A percentile compares a stretch with the other conserved stretches of the same genome.
These are phyloP conservation scores for Emmonsia crescens DNA, from an alignment of 2,329 filamentous ascomycete species.

Conservation along the genomic window DNA sequence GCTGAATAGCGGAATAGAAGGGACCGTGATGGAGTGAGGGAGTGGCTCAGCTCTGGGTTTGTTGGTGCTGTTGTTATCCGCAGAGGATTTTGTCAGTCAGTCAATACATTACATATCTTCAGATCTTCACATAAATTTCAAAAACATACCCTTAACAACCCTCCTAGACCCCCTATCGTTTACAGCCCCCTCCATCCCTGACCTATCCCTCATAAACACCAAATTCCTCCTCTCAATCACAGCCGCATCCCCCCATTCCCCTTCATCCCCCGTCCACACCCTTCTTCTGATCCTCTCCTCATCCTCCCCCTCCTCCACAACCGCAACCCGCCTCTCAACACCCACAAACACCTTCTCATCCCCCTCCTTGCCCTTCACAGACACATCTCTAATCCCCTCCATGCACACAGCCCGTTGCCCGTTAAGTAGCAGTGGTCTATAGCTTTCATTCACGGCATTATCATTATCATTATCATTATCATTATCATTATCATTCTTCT, in stretches of 20 bases:
- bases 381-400: slow-evolving; percentile 39
- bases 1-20: slow-evolving; percentile 87
- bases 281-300: slow-evolving; percentile 27
- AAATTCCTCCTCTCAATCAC: slow-evolving; percentile 51
- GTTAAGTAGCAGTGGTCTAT: slow-evolving; percentile 20
- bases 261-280: slow-evolving; percentile 35
- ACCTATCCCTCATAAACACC: slow-evolving; percentile 50
- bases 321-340: slow-evolving; percentile 44
- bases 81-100: slow-evolving; percentile 14
- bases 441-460: not conserved
- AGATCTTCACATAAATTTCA: not conserved
- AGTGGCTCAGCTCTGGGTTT: slow-evolving; percentile 45
- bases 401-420: slow-evolving; percentile 32
- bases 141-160: slow-evolving; percentile 26
- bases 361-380: slow-evolving; percentile 40
- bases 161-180: slow-evolving; percentile 19
- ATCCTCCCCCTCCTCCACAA: slow-evolving; percentile 27
- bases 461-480: not conserved
- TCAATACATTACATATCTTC: too few relatives aligned
- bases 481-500: not conserved
- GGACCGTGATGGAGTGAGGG: slow-evolving; percentile 53
- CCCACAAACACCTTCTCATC: slow-evolving; percentile 51
- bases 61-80: slow-evolving; percentile 35
- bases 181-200: slow-evolving; percentile 28
- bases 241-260: slow-evolving; percentile 32